phyloP scores from a whole-genome alignment of 1,284 basidiomycete genomes.

The Grifola frondosa region DNA sequence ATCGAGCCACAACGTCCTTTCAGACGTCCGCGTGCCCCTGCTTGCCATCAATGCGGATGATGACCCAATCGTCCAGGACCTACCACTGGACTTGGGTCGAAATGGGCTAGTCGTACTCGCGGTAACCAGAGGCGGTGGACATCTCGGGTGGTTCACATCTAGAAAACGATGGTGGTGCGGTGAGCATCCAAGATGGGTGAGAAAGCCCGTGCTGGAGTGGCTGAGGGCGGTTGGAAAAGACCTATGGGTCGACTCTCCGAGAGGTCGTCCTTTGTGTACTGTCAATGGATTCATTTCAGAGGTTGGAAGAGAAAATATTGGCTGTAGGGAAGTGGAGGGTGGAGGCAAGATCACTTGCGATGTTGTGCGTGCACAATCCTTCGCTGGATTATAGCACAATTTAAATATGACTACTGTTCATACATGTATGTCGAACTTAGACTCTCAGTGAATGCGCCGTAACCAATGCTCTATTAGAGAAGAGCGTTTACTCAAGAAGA shows the following conservation, averaged over 20 bases:
- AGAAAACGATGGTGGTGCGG: constrained; percentile 45
- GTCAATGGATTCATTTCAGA: constrained; percentile 58
- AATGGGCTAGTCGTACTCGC: constrained; percentile 70
- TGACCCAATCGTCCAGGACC: constrained; percentile 79
- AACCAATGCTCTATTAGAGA: no score
- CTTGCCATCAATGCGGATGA: constrained; percentile 87
- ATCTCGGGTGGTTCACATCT: constrained; percentile 89
- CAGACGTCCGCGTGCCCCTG: constrained; percentile 63
- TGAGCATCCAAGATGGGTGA: constrained; percentile 79
- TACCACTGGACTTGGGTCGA: constrained; percentile 56
- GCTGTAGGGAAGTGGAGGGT: constrained; percentile 42
- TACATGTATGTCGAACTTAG: no score
- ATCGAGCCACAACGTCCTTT: constrained; percentile 50
- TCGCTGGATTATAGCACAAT: no score
- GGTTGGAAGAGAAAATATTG: constrained; percentile 45
- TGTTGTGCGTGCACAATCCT: no score
- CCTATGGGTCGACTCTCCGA: constrained; percentile 37
- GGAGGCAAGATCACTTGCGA: no score
- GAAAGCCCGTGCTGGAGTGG: constrained; percentile 76
- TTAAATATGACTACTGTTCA: no score
- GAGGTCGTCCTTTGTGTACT: constrained; percentile 37
- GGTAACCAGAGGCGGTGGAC: constrained; percentile 80
- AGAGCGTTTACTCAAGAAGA: no score
- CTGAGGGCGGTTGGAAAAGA: constrained; percentile 58
- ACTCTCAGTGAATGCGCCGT: no score